A percentile compares a stretch with the other conserved stretches of the same genome.
These are phyloP conservation scores for Choanephora cucurbitarum DNA, from an alignment of 371 early-diverging fungal species.

Conservation along the genomic window DNA sequence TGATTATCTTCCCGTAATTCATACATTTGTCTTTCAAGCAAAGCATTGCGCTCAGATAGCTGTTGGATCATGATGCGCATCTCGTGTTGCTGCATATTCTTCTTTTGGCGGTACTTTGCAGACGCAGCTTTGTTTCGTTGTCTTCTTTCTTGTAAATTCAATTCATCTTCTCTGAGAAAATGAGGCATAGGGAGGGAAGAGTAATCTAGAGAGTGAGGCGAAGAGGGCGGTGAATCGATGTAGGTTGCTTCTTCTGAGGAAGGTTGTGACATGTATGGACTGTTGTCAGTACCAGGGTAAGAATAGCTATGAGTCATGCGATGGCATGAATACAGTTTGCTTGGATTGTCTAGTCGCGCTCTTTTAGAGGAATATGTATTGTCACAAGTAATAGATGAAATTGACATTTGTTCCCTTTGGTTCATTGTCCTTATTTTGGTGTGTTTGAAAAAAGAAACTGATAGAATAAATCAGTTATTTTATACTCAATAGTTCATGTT, in stretches of 20 bases:
- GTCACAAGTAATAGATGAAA: conserved; percentile 24
- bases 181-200: conserved; percentile 2
- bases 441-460: not conserved
- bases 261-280: not conserved
- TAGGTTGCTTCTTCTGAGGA: not conserved
- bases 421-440: not conserved
- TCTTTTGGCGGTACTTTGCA: conserved; percentile 65
- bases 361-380: not conserved
- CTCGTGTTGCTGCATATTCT: conserved; percentile 59
- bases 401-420: conserved; percentile 19
- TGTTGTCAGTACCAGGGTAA: not conserved
- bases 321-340: not conserved
- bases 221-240: conserved; percentile 5
- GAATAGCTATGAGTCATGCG: not conserved
- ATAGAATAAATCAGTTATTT: not conserved
- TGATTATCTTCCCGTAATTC: conserved; percentile 53
- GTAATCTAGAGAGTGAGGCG: conserved; percentile 6
- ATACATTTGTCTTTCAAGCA: conserved; percentile 48
- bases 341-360: not conserved
- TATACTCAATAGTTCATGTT: conserved; percentile 1
- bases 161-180: conserved; percentile 14
- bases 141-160: conserved; percentile 46
- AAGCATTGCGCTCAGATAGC: conserved; percentile 51
- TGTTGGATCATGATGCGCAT: conserved; percentile 52
- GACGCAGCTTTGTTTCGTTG: conserved; percentile 65